Base-by-base conservation (phyloP, 352 stramenopile species). In the Globisporangium cederbergense region DNA sequence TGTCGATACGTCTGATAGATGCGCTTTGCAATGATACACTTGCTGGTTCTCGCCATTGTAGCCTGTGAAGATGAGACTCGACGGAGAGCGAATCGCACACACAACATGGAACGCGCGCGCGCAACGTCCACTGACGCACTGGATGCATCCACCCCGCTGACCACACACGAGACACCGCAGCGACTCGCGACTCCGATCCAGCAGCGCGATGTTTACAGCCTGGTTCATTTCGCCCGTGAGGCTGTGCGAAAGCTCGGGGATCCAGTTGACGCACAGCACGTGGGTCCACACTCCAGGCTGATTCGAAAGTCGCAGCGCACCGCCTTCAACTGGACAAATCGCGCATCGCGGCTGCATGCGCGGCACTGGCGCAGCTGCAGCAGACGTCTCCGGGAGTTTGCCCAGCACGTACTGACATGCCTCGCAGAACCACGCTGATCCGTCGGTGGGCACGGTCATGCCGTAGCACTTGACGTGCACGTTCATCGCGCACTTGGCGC, bases 391-490 rank as follows among this genome's bases (percentile, higher is more conserved):
- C 2, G 58, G 62, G 5, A 59, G 47, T 40, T 60, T 60, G 14
- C 38, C 25, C n/a, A 57, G 20, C 55, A 83, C 38, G 58, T 76
- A 77, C 45, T 71, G 60, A 64, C 87, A 96, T 34, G 81, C 62
- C 65, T 96, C 76, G 66, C 87, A 96, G 25, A 72, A 66, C 87
- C 87, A 96, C 38, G 66, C 46, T 5, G 76, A 72, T 2, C 63
- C 61, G 53, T 86, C 73, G 0, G 62, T 70, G 4, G 66, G 65
- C 1, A 91, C 66, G 18, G 71, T 81, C 50, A 80, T 59, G 9
- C 84, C 86, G 67, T 96, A 95, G 75, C 88, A 96, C 25, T 83
- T 86, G 55, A 90, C 70, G 57, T 96, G 88, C 40, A 95, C 86
- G 40, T 71, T 65, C 28, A 93, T 78, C 38, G 62, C 64, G 71